Conservation (phyloP, 1,139 yeast genomes). For the Saccharomyces hybrid region DNA sequence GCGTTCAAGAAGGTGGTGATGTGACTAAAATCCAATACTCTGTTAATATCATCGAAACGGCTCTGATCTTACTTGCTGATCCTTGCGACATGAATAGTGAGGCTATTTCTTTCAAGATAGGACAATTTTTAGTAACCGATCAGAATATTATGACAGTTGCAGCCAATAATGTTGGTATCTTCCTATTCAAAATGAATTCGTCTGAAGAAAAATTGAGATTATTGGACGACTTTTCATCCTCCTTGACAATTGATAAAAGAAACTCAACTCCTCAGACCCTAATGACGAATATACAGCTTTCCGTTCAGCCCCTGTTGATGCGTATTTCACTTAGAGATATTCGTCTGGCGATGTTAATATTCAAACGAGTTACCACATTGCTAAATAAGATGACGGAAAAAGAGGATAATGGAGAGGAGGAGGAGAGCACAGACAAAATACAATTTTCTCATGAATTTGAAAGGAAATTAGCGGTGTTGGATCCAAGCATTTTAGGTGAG, state of each 20-base stretch:
- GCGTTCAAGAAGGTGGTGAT: background rate
- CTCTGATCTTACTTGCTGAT: slow-evolving; percentile 74
- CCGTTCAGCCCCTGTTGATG: slow-evolving; percentile 73
- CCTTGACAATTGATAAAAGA: slow-evolving; percentile 65
- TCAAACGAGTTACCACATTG: slow-evolving; percentile 62
- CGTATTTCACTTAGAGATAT: slow-evolving; percentile 85
- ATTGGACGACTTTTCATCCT: slow-evolving; percentile 81
- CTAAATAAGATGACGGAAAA: slow-evolving; percentile 18
- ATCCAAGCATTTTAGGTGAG: slow-evolving; percentile 47
- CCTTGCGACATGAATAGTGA: slow-evolving; percentile 64
- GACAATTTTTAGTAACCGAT: slow-evolving; percentile 65
- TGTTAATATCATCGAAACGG: slow-evolving; percentile 53
- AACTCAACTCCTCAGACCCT: slow-evolving; percentile 52
- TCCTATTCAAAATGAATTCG: slow-evolving; percentile 66
- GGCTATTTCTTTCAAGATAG: slow-evolving; percentile 85
- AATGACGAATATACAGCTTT: slow-evolving; percentile 57
- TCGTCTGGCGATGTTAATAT: slow-evolving; percentile 63
- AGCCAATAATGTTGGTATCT: slow-evolving; percentile 80
- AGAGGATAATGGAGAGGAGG: slow-evolving; percentile 5
- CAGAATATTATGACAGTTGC: slow-evolving; percentile 59
- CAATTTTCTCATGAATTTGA: slow-evolving; percentile 57
- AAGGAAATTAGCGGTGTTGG: slow-evolving; percentile 50
- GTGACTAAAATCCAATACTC: background rate
- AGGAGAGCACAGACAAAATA: slow-evolving; percentile 5
- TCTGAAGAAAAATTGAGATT: slow-evolving; percentile 59